These are phyloP conservation scores for Salvia splendens DNA, from an alignment of 257 asterid species.

Conservation along the genomic window DNA sequence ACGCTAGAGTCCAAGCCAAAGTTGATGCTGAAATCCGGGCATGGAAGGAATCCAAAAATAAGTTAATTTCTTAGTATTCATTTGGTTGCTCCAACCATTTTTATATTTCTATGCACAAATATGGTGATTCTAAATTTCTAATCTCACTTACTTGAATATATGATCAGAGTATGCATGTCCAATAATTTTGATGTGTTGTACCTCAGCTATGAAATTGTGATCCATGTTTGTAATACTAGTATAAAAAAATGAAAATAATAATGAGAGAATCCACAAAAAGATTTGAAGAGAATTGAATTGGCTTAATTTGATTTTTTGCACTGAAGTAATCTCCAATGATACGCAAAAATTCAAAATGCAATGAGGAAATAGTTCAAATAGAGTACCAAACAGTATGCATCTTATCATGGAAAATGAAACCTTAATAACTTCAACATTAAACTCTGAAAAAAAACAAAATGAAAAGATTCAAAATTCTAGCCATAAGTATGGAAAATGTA, in stretches of 20 bases:
- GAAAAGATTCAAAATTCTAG: neutral
- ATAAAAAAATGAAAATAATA: too few relatives aligned
- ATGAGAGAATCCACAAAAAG: too few relatives aligned
- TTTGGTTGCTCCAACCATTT: neutral
- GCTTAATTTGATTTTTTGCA: neutral
- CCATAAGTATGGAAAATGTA: neutral
- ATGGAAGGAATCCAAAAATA: conserved; percentile 69
- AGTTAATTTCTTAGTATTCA: conserved; percentile 48
- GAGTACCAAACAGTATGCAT: too few relatives aligned
- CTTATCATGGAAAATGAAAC: too few relatives aligned
- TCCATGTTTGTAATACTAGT: too few relatives aligned
- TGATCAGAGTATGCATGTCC: neutral
- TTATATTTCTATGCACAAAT: neutral
- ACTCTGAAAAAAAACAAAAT: neutral
- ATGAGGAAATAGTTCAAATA: too few relatives aligned
- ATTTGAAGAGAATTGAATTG: too few relatives aligned
- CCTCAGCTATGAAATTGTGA: too few relatives aligned
- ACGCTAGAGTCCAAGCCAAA: conserved; percentile 56
- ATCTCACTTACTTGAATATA: neutral
- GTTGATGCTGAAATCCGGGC: conserved; percentile 66
- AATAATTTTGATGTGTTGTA: neutral
- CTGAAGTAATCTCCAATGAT: too few relatives aligned
- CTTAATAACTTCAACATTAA: neutral
- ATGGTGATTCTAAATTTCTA: too few relatives aligned
- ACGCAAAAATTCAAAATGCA: too few relatives aligned